Percentiles rank a stretch among this genome's conserved stretches.
phyloP scores from a whole-genome alignment of 1,139 yeast genomes.

The Candida neerlandica region DNA sequence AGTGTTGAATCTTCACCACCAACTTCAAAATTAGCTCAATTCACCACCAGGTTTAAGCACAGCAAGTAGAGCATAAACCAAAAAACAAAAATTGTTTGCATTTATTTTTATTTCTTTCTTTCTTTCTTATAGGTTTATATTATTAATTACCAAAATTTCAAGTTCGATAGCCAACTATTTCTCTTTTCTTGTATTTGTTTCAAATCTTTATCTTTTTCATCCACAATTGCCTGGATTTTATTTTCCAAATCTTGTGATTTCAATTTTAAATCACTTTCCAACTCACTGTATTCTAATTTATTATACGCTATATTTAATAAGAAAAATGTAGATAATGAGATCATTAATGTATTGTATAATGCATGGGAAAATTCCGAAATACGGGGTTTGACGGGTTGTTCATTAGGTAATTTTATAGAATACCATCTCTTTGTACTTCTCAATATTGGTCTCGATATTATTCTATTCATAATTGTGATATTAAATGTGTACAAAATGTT shows the following conservation, averaged over 20 bases:
- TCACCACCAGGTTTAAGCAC: slow-evolving; percentile 37
- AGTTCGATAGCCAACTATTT: slow-evolving; percentile 25
- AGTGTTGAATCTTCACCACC: slow-evolving; percentile 31
- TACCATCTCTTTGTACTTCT: slow-evolving; percentile 4
- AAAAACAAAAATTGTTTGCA: too few relatives aligned
- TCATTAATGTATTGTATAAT: slow-evolving; percentile 40
- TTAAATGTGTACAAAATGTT: not conserved
- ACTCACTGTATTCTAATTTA: slow-evolving; percentile 34
- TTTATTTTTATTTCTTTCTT: slow-evolving; percentile 2
- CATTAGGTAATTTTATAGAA: slow-evolving; percentile 11
- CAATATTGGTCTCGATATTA: not conserved
- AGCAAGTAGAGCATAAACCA: not conserved
- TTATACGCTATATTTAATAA: slow-evolving; percentile 38
- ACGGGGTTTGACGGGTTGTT: slow-evolving; percentile 28
- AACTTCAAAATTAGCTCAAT: slow-evolving; percentile 46
- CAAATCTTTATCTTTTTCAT: slow-evolving; percentile 27
- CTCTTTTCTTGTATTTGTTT: slow-evolving; percentile 3
- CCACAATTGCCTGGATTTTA: slow-evolving; percentile 34
- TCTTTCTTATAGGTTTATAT: slow-evolving; percentile 8
- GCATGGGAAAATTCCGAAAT: slow-evolving; percentile 43
- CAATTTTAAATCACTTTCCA: slow-evolving; percentile 25
- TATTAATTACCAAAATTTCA: slow-evolving; percentile 22
- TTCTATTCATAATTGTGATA: not conserved
- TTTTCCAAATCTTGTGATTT: slow-evolving; percentile 31
- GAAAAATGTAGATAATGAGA: slow-evolving; percentile 45